Evolutionary conservation across 306 rosid species (phyloP).

Genomic region (Fagus sylvatica): DNA sequence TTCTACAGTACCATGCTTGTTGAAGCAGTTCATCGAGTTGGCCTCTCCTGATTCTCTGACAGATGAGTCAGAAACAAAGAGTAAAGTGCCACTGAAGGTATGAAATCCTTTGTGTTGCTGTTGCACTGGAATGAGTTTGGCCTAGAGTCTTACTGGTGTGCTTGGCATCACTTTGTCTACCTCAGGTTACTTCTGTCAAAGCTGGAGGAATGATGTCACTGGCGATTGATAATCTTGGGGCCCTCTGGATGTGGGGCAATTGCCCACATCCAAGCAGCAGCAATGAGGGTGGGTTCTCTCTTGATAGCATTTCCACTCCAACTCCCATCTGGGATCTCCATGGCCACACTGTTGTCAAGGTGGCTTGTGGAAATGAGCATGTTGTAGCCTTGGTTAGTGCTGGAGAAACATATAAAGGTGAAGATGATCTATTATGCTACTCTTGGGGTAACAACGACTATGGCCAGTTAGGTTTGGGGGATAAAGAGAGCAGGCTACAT

Average conservation of each 20-base stretch:
- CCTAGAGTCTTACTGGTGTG: constrained; percentile 5
- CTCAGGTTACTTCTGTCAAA: constrained; percentile 64
- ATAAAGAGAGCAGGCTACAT: constrained; percentile 51
- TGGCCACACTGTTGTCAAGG: constrained; percentile 75
- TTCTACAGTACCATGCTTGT: constrained; percentile 51
- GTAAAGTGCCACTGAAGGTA: constrained; percentile 52
- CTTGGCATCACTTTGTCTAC: constrained; percentile 13
- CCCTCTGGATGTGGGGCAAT: constrained; percentile 90
- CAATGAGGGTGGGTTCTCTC: constrained; percentile 44
- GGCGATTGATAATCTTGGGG: constrained; percentile 68
- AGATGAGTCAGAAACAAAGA: constrained; percentile 42
- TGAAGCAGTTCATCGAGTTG: constrained; percentile 51
- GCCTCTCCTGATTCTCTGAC: constrained; percentile 38
- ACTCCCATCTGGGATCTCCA: constrained; percentile 71
- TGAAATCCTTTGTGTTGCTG: constrained; percentile 6
- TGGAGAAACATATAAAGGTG: constrained; percentile 52
- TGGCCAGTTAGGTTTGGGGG: constrained; percentile 93
- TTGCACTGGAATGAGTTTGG: neutral
- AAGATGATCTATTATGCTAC: constrained; percentile 70
- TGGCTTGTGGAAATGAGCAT: constrained; percentile 92
- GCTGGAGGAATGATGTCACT: constrained; percentile 96
- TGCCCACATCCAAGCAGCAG: constrained; percentile 57
- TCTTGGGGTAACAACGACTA: constrained; percentile 82
- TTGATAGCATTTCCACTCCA: constrained; percentile 61
- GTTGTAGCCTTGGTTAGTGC: constrained; percentile 61